Base-by-base conservation (phyloP, 371 early-diverging fungal species). In the Batkoa obscura region DNA sequence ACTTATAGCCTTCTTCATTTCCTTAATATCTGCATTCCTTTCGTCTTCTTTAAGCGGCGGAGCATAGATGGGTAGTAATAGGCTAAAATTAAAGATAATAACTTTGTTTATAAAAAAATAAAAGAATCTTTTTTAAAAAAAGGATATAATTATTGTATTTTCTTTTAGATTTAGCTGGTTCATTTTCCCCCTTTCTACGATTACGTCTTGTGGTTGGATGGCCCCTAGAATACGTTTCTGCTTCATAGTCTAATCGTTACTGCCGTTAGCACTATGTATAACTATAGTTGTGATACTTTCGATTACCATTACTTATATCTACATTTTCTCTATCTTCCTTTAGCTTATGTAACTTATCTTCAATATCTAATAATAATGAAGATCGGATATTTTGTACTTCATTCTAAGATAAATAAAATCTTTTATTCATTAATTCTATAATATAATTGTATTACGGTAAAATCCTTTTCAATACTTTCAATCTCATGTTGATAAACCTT, bases 311-410 rank as follows among this genome's bases (percentile, higher is more conserved):
- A 9, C 48, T 47, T 23, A 47, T 32, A 47, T 47, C 48, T 9
- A 47, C 30, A 23, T 47, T 47, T 47, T 47, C 48, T 47, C 30
- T 4, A 15, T 47, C 48, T 47, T 47, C 48, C n/a, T 47, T 47
- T 47, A 47, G 48, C 30, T 47, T 47, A 8, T 47, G 48, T 47
- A 47, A 9, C 31, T 47, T 47, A 6, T 47, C 48, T n/a, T 47
- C 48, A 15, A 47, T 47, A 15, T 47, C 48, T 23, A 47, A 15
- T 32, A 47, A n/a, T 8, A 47, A 30, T 15, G 15, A 23, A 32
- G 48, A 15, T 10, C 48, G 48, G 48, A 47, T 47, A 30, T 9
- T 9, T 47, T 47, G 48, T 10, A 15, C 15, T 30, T 47, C 48
- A 12, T 15, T 32, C 48, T 47, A 23, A 15, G 31, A 41, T 41